Evolutionary conservation across 176 grass and related monocot species (phyloP).

Genomic region (Oryza brachyantha): DNA sequence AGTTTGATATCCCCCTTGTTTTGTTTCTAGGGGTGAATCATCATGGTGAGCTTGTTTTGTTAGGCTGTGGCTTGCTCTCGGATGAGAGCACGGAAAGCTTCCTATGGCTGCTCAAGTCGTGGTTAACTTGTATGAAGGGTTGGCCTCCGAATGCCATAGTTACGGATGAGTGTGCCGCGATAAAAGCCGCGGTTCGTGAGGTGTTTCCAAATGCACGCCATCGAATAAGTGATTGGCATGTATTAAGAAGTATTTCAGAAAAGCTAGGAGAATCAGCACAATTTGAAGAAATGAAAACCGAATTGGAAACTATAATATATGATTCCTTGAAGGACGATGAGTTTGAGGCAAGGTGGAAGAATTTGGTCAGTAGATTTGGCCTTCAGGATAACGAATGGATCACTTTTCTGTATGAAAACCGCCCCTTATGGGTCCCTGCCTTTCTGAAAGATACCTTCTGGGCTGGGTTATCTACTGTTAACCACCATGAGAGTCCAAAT

Average conservation of each 20-base stretch:
- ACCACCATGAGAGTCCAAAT: slow-evolving; percentile 32
- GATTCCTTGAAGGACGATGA: slow-evolving; percentile 55
- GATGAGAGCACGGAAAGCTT: slow-evolving; percentile 77
- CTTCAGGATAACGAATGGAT: slow-evolving; percentile 68
- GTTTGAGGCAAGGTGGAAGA: slow-evolving; percentile 70
- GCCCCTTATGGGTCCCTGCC: slow-evolving; percentile 64
- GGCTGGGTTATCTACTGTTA: slow-evolving; percentile 57
- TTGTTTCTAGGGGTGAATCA: slow-evolving; percentile 63
- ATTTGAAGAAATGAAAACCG: slow-evolving; percentile 43
- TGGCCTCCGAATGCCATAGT: slow-evolving; percentile 50
- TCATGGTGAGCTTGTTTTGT: slow-evolving; percentile 66
- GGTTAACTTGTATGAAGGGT: slow-evolving; percentile 67
- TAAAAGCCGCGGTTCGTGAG: slow-evolving; percentile 52
- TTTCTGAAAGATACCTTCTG: slow-evolving; percentile 69
- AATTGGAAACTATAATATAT: slow-evolving; percentile 47
- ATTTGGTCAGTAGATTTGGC: slow-evolving; percentile 37
- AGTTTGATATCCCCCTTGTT: slow-evolving; percentile 53
- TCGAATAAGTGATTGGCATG: slow-evolving; percentile 55
- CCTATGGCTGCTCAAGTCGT: slow-evolving; percentile 67
- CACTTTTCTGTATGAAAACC: slow-evolving; percentile 58
- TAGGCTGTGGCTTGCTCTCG: slow-evolving; percentile 75
- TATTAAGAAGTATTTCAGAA: slow-evolving; percentile 47
- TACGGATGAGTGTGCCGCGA: slow-evolving; percentile 52
- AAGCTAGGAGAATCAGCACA: slow-evolving; percentile 44
- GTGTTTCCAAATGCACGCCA: slow-evolving; percentile 57